A percentile compares a stretch with the other conserved stretches of the same genome.
phyloP scores from a whole-genome alignment of 129 eudicot species.

The Scalesia atractyloides region DNA sequence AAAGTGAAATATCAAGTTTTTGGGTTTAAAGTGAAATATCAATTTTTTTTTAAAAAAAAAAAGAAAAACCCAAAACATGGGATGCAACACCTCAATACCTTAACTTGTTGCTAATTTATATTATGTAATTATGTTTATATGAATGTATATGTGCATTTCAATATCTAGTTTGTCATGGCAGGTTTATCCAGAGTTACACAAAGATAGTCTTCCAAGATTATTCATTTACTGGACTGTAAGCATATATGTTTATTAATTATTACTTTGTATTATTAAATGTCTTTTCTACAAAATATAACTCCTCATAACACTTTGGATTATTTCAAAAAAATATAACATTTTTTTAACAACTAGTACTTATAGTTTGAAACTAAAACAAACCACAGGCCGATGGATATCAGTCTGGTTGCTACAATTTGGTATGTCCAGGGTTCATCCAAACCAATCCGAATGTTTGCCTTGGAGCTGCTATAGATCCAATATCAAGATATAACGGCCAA shows the following conservation, averaged over 20 bases:
- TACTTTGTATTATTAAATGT: background rate
- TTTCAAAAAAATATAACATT: background rate
- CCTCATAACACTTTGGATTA: background rate
- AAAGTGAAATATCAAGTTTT: no score
- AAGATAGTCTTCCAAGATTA: constrained; percentile 74
- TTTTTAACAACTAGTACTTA: background rate
- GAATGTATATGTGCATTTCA: background rate
- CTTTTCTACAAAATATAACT: no score
- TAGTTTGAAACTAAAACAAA: background rate
- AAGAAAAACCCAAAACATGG: no score
- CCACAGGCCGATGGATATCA: constrained; percentile 71
- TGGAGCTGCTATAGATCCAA: constrained; percentile 77
- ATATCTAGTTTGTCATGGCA: constrained; percentile 33
- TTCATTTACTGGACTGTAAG: constrained; percentile 96
- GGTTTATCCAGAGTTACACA: constrained; percentile 71
- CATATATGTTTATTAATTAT: background rate
- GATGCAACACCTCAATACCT: no score
- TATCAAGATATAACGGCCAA: constrained; percentile 59
- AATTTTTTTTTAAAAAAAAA: no score
- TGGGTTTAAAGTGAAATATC: no score
- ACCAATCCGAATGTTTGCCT: constrained; percentile 59
- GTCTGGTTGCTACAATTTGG: constrained; percentile 85
- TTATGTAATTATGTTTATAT: no score
- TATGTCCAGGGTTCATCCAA: constrained; percentile 86
- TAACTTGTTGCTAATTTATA: no score